These are phyloP conservation scores for Hemisphaericaspora lyxosophila DNA, from an alignment of 1,139 yeast genomes.

Conservation along the genomic window DNA sequence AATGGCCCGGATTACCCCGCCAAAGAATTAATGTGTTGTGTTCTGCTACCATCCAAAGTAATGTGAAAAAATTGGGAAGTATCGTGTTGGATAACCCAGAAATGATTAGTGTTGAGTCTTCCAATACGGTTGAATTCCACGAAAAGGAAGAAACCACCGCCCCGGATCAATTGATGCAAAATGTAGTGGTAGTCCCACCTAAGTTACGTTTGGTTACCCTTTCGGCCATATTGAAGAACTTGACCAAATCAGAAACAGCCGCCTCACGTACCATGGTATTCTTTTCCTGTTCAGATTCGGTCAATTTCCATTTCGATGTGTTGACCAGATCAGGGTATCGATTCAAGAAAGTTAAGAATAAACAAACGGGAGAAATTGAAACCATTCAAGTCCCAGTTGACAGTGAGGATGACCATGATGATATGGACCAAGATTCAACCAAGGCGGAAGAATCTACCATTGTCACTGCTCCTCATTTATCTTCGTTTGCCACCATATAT, in stretches of 20 bases:
- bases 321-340: slow-evolving; percentile 59
- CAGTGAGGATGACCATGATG: slow-evolving; percentile 23
- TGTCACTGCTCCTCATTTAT: slow-evolving; percentile 52
- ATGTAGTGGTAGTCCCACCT: slow-evolving; percentile 81
- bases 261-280: slow-evolving; percentile 70
- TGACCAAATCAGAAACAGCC: slow-evolving; percentile 29
- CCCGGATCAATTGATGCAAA: slow-evolving; percentile 88
- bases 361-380: slow-evolving; percentile 25
- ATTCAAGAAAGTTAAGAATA: slow-evolving; percentile 30
- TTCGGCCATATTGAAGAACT: slow-evolving; percentile 59
- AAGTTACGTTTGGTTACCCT: slow-evolving; percentile 82
- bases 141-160: slow-evolving; percentile 51
- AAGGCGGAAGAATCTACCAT: slow-evolving; percentile 38
- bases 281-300: slow-evolving; percentile 92
- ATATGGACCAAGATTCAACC: slow-evolving; percentile 17
- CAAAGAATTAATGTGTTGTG: slow-evolving; percentile 78
- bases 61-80: slow-evolving; percentile 78
- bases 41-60: slow-evolving; percentile 89
- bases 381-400: slow-evolving; percentile 13
- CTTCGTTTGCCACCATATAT: slow-evolving; percentile 47
- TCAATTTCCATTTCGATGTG: slow-evolving; percentile 81
- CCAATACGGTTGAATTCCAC: slow-evolving; percentile 38
- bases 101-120: slow-evolving; percentile 49
- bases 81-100: slow-evolving; percentile 71
- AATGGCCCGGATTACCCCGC: slow-evolving; percentile 60